phyloP scores from a whole-genome alignment of 192 early-diverging fungal genomes.

The Coemansia furcata region DNA sequence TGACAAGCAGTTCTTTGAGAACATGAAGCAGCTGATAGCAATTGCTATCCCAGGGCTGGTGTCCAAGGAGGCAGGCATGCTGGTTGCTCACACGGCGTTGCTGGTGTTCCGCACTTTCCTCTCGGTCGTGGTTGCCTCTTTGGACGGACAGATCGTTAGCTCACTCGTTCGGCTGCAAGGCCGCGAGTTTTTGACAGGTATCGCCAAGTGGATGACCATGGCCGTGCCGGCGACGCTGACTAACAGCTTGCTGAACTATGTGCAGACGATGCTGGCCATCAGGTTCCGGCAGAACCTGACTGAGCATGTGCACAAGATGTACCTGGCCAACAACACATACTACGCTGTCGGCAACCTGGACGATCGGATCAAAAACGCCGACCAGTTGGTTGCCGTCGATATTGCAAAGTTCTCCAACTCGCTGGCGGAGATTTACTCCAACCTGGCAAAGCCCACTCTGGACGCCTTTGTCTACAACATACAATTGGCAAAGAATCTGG shows the following conservation, averaged over 20 bases:
- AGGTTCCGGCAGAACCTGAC: conserved; percentile 86
- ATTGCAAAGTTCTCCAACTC: conserved; percentile 88
- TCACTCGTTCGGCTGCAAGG: conserved; percentile 60
- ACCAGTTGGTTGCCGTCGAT: conserved; percentile 89
- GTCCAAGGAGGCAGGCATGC: conserved; percentile 83
- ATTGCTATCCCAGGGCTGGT: conserved; percentile 84
- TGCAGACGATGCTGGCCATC: conserved; percentile 75
- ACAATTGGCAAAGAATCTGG: conserved; percentile 83
- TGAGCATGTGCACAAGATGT: conserved; percentile 81
- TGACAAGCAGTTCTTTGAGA: conserved; percentile 57
- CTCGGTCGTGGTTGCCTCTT: conserved; percentile 84
- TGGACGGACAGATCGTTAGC: conserved; percentile 69
- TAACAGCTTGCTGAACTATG: conserved; percentile 82
- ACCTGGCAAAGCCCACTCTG: conserved; percentile 91
- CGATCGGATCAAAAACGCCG: conserved; percentile 86
- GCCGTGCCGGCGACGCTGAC: conserved; percentile 96
- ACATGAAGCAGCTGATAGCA: conserved; percentile 67
- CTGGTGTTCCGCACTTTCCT: conserved; percentile 85
- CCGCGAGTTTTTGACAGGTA: conserved; percentile 77
- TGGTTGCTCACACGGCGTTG: conserved; percentile 82
- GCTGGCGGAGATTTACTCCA: conserved; percentile 85
- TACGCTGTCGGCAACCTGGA: conserved; percentile 93
- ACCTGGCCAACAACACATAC: conserved; percentile 88
- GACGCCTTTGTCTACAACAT: conserved; percentile 92
- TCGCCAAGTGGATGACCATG: conserved; percentile 90